These are phyloP conservation scores for Bombardia bombarda DNA, from an alignment of 495 filamentous ascomycete species.

Conservation along the genomic window DNA sequence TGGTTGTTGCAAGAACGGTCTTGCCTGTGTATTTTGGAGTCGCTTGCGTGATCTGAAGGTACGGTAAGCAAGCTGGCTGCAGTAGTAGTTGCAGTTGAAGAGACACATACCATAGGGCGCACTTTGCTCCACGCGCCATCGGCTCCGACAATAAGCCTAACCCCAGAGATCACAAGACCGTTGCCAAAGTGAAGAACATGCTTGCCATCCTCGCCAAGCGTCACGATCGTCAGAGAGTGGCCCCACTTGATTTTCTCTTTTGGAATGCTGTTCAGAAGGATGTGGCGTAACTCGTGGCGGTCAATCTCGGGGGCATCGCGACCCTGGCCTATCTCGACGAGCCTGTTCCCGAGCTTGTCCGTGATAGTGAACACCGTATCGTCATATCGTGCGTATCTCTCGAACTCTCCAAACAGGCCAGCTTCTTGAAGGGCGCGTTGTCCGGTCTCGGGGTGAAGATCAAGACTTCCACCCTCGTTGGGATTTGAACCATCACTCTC, in stretches of 20 bases:
- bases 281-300: constrained; percentile 28
- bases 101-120: constrained; percentile 16
- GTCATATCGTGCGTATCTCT: constrained; percentile 17
- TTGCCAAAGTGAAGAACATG: constrained; percentile 21
- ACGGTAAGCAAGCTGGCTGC: neutral
- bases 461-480: constrained; percentile 44
- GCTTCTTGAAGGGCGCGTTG: constrained; percentile 45
- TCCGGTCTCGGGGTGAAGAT: constrained; percentile 45
- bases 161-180: constrained; percentile 15
- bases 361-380: constrained; percentile 13
- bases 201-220: constrained; percentile 6
- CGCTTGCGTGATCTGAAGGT: constrained; percentile 17
- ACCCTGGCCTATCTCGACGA: constrained; percentile 9
- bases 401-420: constrained; percentile 43
- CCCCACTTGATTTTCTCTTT: constrained; percentile 24
- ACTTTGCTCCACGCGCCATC: constrained; percentile 31
- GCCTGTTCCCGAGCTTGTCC: constrained; percentile 16
- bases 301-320: constrained; percentile 31
- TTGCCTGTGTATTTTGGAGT: constrained; percentile 23
- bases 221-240: neutral
- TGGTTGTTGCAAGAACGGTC: constrained; percentile 18
- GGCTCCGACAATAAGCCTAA: constrained; percentile 24
- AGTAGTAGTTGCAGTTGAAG: neutral
- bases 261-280: constrained; percentile 38
- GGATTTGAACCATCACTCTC: constrained; percentile 22